phyloP scores from a whole-genome alignment of 768 basidiomycete species.

The Panellus pusillus region DNA sequence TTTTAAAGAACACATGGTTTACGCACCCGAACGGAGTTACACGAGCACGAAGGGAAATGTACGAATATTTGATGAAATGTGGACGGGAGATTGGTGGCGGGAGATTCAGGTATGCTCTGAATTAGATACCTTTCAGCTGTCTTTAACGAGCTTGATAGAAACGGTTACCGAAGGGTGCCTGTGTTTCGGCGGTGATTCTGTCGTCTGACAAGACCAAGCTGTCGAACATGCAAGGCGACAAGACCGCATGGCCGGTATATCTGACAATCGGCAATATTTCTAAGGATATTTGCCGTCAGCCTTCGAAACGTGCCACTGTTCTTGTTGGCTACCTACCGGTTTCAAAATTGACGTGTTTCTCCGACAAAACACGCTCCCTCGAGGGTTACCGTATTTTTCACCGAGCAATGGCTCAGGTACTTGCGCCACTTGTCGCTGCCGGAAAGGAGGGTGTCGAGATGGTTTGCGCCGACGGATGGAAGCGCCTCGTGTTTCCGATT shows the following conservation, averaged over 20 bases:
- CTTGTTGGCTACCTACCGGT: constrained; percentile 36
- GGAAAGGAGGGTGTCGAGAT: constrained; percentile 25
- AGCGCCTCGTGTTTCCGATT: constrained; percentile 22
- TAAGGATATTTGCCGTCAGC: constrained; percentile 25
- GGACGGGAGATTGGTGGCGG: constrained; percentile 31
- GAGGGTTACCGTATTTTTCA: constrained; percentile 33
- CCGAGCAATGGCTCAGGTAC: constrained; percentile 20
- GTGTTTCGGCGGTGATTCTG: constrained; percentile 29
- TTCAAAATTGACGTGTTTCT: constrained; percentile 29
- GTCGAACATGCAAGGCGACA: constrained; percentile 26
- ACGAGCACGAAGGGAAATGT: neutral
- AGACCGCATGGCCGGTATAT: constrained; percentile 26
- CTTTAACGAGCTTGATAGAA: neutral
- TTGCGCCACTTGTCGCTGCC: constrained; percentile 24
- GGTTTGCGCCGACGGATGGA: constrained; percentile 27
- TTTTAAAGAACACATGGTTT: constrained; percentile 25
- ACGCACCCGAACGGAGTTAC: constrained; percentile 24
- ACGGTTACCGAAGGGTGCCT: constrained; percentile 12
- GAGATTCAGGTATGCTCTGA: constrained; percentile 25
- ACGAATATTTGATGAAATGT: constrained; percentile 25
- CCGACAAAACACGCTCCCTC: constrained; percentile 12
- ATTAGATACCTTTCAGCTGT: neutral
- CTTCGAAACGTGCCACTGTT: constrained; percentile 25
- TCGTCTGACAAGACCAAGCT: constrained; percentile 33
- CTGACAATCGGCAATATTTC: constrained; percentile 29